Evolutionary conservation across 73 alveolate genomes (phyloP), one percentile per base, ranked within the genome.

Genomic region (Uronychia binucleata): DNA sequence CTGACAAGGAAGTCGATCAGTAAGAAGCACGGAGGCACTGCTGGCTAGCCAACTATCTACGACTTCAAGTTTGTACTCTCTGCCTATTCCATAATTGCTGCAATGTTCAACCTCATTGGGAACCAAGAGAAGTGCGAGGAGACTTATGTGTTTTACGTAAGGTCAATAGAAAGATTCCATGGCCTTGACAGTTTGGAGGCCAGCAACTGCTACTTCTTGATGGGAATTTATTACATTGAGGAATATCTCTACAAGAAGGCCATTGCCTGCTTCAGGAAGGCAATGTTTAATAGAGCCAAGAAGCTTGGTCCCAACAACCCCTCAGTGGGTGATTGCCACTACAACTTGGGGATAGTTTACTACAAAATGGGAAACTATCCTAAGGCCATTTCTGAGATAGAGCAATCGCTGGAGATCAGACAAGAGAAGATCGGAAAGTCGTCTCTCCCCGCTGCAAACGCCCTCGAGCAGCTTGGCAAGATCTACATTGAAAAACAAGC

Each of bases 21-120:
- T 75, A 1, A 60, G 30, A 14, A 60, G 31, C 30, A 1, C 8
- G 13, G 28, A 26, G 78, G 31, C 31, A 19, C 14, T 26, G 31
- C 30, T 60, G 30, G 26, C 5, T 14, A 60, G 1, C 33, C 31
- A 13, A 29, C 14, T 31, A 57, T 85, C 59, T 34, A 59, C 27
- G 91, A 85, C 32, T 85, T 32, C 80, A 85, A 85, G 74, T 85
- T 83, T 81, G 77, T 85, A 81, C 85, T 85, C 58, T 77, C 91
- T 0, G 91, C 91, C 27, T 58, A 26, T 30, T 83, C 86, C 1
- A 57, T 75, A 1, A 77, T 85, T 5, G 91, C 91, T 77, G 80
- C 86, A 5, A 74, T 85, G 58, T 85, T 77, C 77, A 85, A 77
- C 80, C 75, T 74, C 58, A 35, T 35, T 8, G 91, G 91, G 13